Evolutionary conservation across 2,329 filamentous ascomycete species (phyloP), one percentile per base, ranked within the genome.

Genomic region (Colletotrichum tamarilloi): DNA sequence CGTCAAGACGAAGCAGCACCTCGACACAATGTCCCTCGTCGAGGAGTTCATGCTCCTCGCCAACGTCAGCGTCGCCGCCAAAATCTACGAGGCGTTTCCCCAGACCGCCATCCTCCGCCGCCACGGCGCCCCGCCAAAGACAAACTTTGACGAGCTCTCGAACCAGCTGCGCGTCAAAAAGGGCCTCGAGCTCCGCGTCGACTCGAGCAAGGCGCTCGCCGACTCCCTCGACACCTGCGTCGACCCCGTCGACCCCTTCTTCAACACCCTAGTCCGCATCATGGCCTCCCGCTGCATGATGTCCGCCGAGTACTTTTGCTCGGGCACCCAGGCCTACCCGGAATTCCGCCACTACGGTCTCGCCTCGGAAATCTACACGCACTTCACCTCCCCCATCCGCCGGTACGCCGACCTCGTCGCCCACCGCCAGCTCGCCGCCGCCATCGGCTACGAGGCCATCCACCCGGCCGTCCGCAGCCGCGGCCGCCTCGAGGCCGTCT

Each of bases 11-110:
- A 99, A 99, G 85, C 90, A 95, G 78, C 91, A 95, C 64, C 91
- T 99, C 49, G 95, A 97, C 79, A 99, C 97, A 66, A 99, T 98
- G 86, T 98, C 96, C 26, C 90, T 99, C 5, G 97, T 99, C 32
- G 97, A 99, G 81, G 97, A 99, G 81, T 98, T 99, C 88, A 99
- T 99, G 97, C 88, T 99, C 80, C 93, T 98, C 81, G 97, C 97
- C 87, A 99, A 99, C 85, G 95, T 95, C 79, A 96, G 93, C 77
- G 97, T 99, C 35, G 97, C 96, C 7, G 90, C 92, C 76, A 96
- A 95, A 82, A 97, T 97, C 80, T 95, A 97, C 85, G 90, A 94
- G 62, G 92, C 95, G 3, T 98, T 98, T 84, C 96, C 97, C 0
- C 96, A 99, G 83, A 98, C 95, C 0, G 97, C 97, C 62, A 92